Evolutionary conservation across 2,329 filamentous ascomycete genomes (phyloP), one percentile per base, ranked within the genome.

Genomic region (Botryotinia narcissicola): DNA sequence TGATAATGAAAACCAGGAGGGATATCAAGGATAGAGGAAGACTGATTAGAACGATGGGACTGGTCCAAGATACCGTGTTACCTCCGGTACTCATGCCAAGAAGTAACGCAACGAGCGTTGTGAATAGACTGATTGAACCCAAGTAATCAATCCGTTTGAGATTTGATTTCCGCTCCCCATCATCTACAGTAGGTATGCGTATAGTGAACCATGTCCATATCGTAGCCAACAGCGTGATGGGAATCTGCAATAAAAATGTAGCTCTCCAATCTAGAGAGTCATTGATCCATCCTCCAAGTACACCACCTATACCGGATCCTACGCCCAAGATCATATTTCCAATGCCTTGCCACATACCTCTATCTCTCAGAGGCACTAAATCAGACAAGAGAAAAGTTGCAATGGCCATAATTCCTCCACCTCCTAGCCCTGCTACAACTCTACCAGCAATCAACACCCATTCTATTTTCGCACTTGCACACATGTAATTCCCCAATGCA

Each of bases 321-420:
- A 85, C 82, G 0, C 91, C 91, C 78, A 87, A 93, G 63, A 94
- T 86, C 75, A 94, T 87, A 80, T 94, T 95, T 78, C 93, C 85
- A 74, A 85, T 84, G 0, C 92, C 92, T 81, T 94, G 92, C 90
- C 91, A 95, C n/a, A 72, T 67, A n/a, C 70, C 70, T 32, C 70
- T 61, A 18, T 59, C 64, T 44, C 70, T 44, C 40, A 72, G 37
- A 29, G 70, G 70, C 29, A 72, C 70, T 6, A 72, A 12, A 40
- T 72, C 70, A 10, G 70, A 72, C 54, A 72, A 35, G 7, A 72
- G 40, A 37, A 72, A 72, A 59, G 92, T 62, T 86, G 62, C 12
- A 14, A 72, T 51, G 12, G 70, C 70, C 70, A 68, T 90, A 87
- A 94, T 91, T 10, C 92, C 92, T 2, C 90, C 91, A 18, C 91